Conservation (phyloP, 202 grass and related monocot species). For the Sporobolus alterniflorus region DNA sequence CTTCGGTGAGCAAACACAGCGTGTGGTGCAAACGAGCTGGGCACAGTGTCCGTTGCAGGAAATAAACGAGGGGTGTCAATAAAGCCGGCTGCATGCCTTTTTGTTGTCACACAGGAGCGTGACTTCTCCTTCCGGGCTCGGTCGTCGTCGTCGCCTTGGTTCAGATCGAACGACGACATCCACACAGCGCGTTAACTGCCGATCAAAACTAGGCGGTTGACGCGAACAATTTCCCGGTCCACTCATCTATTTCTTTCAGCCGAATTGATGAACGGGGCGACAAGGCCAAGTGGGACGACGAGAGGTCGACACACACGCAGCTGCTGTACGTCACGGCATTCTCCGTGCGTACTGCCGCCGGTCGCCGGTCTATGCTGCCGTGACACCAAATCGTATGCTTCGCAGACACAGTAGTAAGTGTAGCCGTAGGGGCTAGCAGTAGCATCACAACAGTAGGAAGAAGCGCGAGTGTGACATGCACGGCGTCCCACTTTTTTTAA, state of each 20-base stretch:
- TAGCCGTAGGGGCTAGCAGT: neutral
- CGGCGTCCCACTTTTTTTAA: neutral
- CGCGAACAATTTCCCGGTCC: constrained; percentile 33
- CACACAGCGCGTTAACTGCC: constrained; percentile 31
- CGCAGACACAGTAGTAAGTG: neutral
- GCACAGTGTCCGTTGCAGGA: too few relatives aligned
- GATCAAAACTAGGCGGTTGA: constrained; percentile 39
- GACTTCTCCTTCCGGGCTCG: neutral
- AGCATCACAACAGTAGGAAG: constrained; percentile 36
- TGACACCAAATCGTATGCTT: neutral
- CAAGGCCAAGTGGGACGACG: constrained; percentile 37
- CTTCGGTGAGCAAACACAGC: neutral
- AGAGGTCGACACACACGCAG: constrained; percentile 24
- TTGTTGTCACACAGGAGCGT: neutral
- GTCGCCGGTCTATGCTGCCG: neutral
- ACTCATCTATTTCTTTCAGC: constrained; percentile 19
- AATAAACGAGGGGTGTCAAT: too few relatives aligned
- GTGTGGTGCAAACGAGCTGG: neutral
- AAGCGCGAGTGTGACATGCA: constrained; percentile 22
- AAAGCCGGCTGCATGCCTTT: neutral
- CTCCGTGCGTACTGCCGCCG: neutral
- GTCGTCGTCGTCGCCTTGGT: neutral
- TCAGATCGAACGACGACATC: neutral
- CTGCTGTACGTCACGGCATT: neutral
- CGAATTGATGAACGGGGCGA: constrained; percentile 19